phyloP scores from a whole-genome alignment of 148 eudicot species.

The Amaranthus palmeri region DNA sequence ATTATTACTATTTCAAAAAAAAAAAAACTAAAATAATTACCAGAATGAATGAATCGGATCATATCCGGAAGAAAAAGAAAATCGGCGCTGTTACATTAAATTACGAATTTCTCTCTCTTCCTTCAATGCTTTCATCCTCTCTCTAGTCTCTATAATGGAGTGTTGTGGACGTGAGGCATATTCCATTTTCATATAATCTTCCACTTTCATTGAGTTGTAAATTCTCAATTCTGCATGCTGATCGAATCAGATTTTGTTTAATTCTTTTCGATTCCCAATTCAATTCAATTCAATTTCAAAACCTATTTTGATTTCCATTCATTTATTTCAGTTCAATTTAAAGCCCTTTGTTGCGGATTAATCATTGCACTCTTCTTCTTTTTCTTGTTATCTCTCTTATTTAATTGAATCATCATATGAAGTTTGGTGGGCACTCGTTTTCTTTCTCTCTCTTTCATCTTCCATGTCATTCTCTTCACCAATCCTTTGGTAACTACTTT shows the following conservation, averaged over 20 bases:
- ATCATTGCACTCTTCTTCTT: neutral
- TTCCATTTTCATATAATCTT: neutral
- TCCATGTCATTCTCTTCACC: neutral
- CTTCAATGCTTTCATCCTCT: neutral
- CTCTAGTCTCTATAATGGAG: neutral
- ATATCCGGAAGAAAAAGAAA: neutral
- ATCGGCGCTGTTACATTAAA: neutral
- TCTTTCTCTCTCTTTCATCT: slow-evolving; percentile 3
- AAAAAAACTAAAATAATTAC: neutral
- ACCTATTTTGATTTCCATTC: neutral
- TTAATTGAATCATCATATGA: slow-evolving; percentile 33
- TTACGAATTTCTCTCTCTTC: neutral
- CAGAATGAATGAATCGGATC: neutral
- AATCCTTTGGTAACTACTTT: slow-evolving; percentile 11
- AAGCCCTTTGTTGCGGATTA: neutral
- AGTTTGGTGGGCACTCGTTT: slow-evolving; percentile 36
- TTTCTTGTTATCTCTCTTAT: too few species aligned
- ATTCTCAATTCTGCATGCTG: slow-evolving; percentile 6
- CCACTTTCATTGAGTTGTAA: slow-evolving; percentile 11
- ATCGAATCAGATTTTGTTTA: neutral
- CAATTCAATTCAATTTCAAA: slow-evolving; percentile 16
- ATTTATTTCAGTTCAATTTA: neutral
- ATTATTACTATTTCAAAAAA: neutral
- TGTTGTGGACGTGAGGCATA: slow-evolving; percentile 12
- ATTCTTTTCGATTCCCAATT: neutral